Percentiles rank a stretch among this genome's conserved stretches.
Conservation (phyloP, 495 filamentous ascomycete species). For the Penicillium diatomitis region DNA sequence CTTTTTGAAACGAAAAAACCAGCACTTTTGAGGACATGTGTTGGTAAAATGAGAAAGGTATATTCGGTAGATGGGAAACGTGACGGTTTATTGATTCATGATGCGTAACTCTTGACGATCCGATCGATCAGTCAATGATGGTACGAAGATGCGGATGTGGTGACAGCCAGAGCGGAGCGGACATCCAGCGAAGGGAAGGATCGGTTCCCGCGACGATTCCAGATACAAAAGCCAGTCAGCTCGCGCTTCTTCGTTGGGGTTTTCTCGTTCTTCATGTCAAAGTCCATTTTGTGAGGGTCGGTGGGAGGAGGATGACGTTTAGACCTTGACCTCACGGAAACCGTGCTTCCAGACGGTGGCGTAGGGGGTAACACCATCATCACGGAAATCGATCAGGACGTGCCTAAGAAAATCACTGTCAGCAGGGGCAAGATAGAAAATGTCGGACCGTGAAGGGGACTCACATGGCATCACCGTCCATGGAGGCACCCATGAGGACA, state of each 20-base stretch:
- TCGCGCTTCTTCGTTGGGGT: conserved; percentile 12
- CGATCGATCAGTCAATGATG: conserved; percentile 23
- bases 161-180: conserved; percentile 17
- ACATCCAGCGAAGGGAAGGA: conserved; percentile 7
- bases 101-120: conserved; percentile 34
- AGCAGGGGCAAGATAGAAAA: conserved; percentile 5
- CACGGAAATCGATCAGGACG: conserved; percentile 92
- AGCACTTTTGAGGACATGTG: background rate
- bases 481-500: conserved; percentile 82
- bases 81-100: conserved; percentile 35
- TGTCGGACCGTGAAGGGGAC: conserved; percentile 10
- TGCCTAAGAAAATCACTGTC: conserved; percentile 46
- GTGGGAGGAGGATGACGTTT: conserved; percentile 26
- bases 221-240: conserved; percentile 11
- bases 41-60: background rate
- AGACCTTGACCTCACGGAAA: conserved; percentile 85
- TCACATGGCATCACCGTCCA: conserved; percentile 88
- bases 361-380: conserved; percentile 86
- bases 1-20: background rate
- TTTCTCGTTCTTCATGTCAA: conserved; percentile 21
- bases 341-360: conserved; percentile 95
- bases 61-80: conserved; percentile 7
- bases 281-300: conserved; percentile 20
- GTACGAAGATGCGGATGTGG: conserved; percentile 23
- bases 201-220: conserved; percentile 9